Conservation (phyloP, 2,329 filamentous ascomycete species). For the Monosporascus sp. region DNA sequence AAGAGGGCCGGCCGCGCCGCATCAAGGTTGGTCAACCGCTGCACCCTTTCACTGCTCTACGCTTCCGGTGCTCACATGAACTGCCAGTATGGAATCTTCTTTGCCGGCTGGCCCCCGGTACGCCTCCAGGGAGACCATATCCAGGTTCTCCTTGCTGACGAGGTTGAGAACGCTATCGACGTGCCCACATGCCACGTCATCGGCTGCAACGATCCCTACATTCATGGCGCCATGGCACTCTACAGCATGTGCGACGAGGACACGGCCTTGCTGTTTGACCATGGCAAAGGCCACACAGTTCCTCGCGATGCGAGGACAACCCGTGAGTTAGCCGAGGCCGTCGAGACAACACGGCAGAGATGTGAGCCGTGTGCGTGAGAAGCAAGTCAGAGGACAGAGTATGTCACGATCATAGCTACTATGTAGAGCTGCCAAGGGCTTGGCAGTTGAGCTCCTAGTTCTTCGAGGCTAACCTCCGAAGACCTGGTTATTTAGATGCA, state of each 20-base stretch:
- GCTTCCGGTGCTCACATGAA: neutral
- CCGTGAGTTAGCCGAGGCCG: too few relatives aligned
- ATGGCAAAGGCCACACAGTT: constrained; percentile 45
- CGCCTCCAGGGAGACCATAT: constrained; percentile 21
- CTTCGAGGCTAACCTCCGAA: too few relatives aligned
- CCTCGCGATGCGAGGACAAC: constrained; percentile 25
- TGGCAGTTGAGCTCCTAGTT: too few relatives aligned
- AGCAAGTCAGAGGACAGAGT: too few relatives aligned
- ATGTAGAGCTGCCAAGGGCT: too few relatives aligned
- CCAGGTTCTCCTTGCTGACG: constrained; percentile 23
- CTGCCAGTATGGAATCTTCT: constrained; percentile 39
- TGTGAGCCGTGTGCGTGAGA: too few relatives aligned
- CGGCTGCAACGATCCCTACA: constrained; percentile 40
- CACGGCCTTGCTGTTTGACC: constrained; percentile 41
- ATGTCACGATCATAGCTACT: too few relatives aligned
- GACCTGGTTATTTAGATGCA: too few relatives aligned
- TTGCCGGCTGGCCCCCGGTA: constrained; percentile 35
- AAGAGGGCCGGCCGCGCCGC: constrained; percentile 20
- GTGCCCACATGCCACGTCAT: constrained; percentile 34
- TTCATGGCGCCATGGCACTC: constrained; percentile 40
- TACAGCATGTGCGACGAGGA: constrained; percentile 44
- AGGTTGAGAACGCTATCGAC: constrained; percentile 24
- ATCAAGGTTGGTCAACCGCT: constrained; percentile 9
- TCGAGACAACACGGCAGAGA: too few relatives aligned
- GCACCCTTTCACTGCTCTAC: neutral